These are phyloP conservation scores for Anisogramma anomala DNA, from an alignment of 2,329 filamentous ascomycete genomes.

Conservation along the genomic window DNA sequence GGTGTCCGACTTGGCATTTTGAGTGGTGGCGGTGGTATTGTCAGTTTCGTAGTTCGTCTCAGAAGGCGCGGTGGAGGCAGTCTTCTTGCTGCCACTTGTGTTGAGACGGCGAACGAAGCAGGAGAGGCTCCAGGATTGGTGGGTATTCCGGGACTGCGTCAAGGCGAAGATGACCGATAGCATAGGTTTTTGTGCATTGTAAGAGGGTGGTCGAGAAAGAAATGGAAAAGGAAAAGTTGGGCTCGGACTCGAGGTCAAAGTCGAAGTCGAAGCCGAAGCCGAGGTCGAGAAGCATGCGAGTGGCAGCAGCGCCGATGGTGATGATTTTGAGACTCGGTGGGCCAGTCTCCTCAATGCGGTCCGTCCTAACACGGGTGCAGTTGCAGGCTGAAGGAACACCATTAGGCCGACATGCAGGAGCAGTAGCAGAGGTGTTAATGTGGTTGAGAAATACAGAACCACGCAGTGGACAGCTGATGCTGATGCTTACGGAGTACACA, in stretches of 20 bases:
- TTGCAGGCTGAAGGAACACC: slow-evolving; percentile 11
- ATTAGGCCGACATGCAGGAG: slow-evolving; percentile 4
- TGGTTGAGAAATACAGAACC: too few species aligned
- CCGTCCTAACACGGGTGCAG: slow-evolving; percentile 7
- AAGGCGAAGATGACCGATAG: slow-evolving; percentile 4
- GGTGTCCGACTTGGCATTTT: slow-evolving; percentile 12
- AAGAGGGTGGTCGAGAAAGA: not conserved
- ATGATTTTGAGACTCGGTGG: slow-evolving; percentile 6
- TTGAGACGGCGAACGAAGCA: slow-evolving; percentile 6
- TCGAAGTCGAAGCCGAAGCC: slow-evolving; percentile 2
- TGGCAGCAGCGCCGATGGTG: not conserved
- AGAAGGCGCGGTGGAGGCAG: slow-evolving; percentile 1
- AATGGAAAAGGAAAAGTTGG: slow-evolving; percentile 25
- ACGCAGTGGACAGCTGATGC: too few species aligned
- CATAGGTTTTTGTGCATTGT: not conserved
- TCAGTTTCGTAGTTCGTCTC: not conserved
- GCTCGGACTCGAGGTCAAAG: slow-evolving; percentile 2
- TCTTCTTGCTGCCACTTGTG: slow-evolving; percentile 10
- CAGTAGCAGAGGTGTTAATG: not conserved
- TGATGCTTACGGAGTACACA: slow-evolving; percentile 6
- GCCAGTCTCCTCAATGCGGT: slow-evolving; percentile 8
- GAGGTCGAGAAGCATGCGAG: slow-evolving; percentile 3
- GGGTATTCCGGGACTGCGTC: not conserved
- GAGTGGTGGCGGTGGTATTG: not conserved
- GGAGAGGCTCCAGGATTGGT: not conserved